Conservation (phyloP, 2,329 filamentous ascomycete species). For the Colletotrichum spinosum region DNA sequence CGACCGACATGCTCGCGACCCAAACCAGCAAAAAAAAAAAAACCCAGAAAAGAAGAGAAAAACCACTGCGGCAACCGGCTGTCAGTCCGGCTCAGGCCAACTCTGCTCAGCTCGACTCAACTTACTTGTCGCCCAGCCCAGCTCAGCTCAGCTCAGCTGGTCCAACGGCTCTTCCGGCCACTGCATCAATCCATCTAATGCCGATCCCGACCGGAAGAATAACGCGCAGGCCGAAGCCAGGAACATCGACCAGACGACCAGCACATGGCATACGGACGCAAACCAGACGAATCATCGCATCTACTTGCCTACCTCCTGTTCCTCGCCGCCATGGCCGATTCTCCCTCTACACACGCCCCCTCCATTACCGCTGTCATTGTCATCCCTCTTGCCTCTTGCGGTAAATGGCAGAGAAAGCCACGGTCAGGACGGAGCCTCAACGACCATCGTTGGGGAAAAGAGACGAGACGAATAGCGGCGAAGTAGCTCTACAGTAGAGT, state of each 20-base stretch:
- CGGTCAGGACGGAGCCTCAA: slow-evolving; percentile 8
- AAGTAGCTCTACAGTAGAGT: slow-evolving; percentile 1
- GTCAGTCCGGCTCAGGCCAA: not conserved
- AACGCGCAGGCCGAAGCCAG: slow-evolving; percentile 6
- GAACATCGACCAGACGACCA: slow-evolving; percentile 27
- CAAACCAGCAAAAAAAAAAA: no score
- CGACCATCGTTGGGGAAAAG: slow-evolving; percentile 15
- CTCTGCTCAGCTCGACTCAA: not conserved
- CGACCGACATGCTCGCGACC: no score
- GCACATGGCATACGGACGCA: slow-evolving; percentile 21
- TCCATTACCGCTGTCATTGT: slow-evolving; percentile 17
- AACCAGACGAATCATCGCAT: slow-evolving; percentile 33
- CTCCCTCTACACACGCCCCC: slow-evolving; percentile 25
- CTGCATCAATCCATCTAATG: not conserved
- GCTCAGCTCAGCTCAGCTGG: slow-evolving; percentile 14
- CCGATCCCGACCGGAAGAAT: slow-evolving; percentile 17
- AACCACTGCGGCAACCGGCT: no score
- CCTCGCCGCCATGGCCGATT: slow-evolving; percentile 20
- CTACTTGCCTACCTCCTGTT: not conserved
- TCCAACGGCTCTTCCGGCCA: slow-evolving; percentile 22
- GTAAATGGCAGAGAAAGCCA: slow-evolving; percentile 31
- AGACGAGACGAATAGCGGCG: slow-evolving; percentile 27
- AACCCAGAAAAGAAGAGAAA: no score
- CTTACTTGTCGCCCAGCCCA: not conserved
- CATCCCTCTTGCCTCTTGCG: slow-evolving; percentile 22